phyloP scores from a whole-genome alignment of 2,329 filamentous ascomycete genomes.

The Leptosphaerulina australis region DNA sequence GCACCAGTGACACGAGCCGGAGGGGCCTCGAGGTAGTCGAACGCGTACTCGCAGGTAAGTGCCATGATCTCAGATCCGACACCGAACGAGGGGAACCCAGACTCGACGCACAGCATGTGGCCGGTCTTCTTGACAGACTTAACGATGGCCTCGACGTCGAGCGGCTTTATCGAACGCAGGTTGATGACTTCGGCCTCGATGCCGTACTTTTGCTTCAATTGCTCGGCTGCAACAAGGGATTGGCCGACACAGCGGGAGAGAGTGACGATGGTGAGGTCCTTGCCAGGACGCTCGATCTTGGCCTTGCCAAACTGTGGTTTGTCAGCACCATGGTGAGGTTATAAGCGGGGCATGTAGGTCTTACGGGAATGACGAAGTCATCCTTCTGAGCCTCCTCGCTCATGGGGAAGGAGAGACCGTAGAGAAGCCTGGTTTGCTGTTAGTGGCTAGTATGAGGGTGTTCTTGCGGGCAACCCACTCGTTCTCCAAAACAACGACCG shows the following conservation, averaged over 20 bases:
- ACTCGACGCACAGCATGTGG: constrained; percentile 89
- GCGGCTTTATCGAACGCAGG: constrained; percentile 94
- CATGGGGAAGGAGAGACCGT: constrained; percentile 95
- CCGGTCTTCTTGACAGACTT: constrained; percentile 99
- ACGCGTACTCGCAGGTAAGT: constrained; percentile 94
- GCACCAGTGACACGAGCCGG: constrained; percentile 94
- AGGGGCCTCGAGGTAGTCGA: constrained; percentile 95
- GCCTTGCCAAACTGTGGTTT: constrained; percentile 80
- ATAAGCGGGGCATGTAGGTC: constrained; percentile 11
- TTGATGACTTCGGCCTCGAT: constrained; percentile 97
- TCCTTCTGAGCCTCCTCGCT: constrained; percentile 93
- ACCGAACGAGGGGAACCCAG: constrained; percentile 93
- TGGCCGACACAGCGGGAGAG: constrained; percentile 96
- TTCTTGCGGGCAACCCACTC: constrained; percentile 45
- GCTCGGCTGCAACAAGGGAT: constrained; percentile 83
- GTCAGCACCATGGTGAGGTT: constrained; percentile 18
- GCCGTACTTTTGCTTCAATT: constrained; percentile 94
- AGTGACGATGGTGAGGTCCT: constrained; percentile 93
- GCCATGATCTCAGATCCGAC: constrained; percentile 92
- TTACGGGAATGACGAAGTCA: constrained; percentile 87
- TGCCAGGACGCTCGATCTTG: constrained; percentile 96
- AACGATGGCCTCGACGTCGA: constrained; percentile 93
- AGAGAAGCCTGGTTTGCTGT: constrained; percentile 67
- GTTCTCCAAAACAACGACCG: constrained; percentile 73
- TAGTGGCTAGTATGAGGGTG: constrained; percentile 6